phyloP scores from a whole-genome alignment of 257 asterid species.

The Solanum pinnatisectum region DNA sequence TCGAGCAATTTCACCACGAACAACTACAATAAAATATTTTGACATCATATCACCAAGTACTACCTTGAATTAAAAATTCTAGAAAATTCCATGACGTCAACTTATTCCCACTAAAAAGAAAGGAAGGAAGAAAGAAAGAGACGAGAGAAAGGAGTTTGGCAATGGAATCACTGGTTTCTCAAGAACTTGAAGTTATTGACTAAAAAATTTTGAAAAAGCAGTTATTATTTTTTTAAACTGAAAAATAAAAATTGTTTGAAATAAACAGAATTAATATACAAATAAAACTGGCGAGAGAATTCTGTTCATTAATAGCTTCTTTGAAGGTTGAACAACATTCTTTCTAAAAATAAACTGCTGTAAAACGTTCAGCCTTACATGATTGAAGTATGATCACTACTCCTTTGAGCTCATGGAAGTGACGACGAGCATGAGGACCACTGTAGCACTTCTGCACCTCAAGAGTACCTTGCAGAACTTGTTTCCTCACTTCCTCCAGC shows the following conservation, averaged over 20 bases:
- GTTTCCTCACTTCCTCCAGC: slow-evolving; percentile 61
- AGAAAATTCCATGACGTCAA: background rate
- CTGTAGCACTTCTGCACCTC: slow-evolving; percentile 60
- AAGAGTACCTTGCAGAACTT: slow-evolving; percentile 54
- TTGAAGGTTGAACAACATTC: background rate
- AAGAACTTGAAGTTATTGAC: background rate
- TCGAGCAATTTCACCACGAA: slow-evolving; percentile 82
- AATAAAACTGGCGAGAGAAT: background rate
- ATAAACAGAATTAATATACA: background rate
- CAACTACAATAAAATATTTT: slow-evolving; percentile 35
- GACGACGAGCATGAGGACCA: slow-evolving; percentile 41
- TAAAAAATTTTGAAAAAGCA: background rate
- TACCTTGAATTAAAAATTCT: background rate
- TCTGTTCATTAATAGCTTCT: background rate
- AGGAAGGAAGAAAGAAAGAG: background rate
- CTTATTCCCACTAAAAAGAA: background rate
- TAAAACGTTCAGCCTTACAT: slow-evolving; percentile 34
- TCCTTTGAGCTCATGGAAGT: slow-evolving; percentile 53
- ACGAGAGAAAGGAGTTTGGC: background rate
- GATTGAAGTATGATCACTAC: slow-evolving; percentile 63
- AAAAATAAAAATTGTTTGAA: background rate
- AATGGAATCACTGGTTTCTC: background rate
- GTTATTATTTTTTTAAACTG: background rate
- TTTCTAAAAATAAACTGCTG: background rate
- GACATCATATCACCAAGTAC: background rate